Evolutionary conservation across 1,284 basidiomycete species (phyloP).

Genomic region (Puccinia triticina): DNA sequence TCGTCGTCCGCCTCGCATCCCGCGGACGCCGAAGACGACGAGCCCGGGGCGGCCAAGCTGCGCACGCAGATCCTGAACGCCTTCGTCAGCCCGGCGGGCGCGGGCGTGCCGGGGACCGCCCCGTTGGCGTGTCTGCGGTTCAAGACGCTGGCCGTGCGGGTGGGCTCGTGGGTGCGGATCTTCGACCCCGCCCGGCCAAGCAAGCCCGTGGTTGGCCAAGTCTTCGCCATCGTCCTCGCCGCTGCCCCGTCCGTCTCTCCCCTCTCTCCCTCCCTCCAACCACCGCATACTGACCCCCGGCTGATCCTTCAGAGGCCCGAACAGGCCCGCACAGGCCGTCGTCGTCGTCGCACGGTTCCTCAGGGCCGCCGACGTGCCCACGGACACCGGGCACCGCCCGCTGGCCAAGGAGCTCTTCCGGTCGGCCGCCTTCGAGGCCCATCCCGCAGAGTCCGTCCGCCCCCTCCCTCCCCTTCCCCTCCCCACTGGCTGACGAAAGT

Average conservation of each 20-base stretch:
- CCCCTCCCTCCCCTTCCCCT: neutral
- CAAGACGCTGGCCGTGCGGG: neutral
- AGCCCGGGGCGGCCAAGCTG: neutral
- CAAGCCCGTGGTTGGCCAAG: conserved; percentile 21
- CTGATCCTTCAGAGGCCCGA: no score
- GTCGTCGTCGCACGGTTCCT: neutral
- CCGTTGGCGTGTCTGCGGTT: no score
- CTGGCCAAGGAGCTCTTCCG: conserved; percentile 18
- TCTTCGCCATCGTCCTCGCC: neutral
- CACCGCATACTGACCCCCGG: no score
- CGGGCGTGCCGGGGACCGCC: no score
- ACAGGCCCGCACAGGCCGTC: no score
- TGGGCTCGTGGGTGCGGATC: conserved; percentile 15
- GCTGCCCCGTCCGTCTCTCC: neutral
- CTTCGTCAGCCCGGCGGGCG: neutral
- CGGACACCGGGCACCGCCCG: neutral
- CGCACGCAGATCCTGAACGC: neutral
- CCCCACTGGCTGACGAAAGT: neutral
- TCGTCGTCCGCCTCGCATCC: no score
- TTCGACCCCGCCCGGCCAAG: neutral
- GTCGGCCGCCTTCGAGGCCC: conserved; percentile 14
- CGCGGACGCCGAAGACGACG: neutral
- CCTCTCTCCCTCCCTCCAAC: no score
- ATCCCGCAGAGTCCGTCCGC: conserved; percentile 30
- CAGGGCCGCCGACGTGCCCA: conserved; percentile 10